phyloP scores from a whole-genome alignment of 1,284 basidiomycete genomes.

The Microstroma glucosiphilum region DNA sequence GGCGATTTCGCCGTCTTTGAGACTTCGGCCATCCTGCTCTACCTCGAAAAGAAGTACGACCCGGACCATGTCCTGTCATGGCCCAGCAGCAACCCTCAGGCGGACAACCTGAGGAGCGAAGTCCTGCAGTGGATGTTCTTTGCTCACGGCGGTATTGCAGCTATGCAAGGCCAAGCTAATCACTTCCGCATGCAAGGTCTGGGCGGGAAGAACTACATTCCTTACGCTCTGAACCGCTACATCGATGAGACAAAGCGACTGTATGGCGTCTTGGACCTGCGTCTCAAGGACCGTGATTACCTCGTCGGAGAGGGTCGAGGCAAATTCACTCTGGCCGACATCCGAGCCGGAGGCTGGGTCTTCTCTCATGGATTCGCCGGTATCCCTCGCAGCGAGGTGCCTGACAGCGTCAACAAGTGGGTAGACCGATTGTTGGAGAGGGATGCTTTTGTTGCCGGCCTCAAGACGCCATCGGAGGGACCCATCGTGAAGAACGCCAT shows the following conservation, averaged over 20 bases:
- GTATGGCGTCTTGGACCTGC: constrained; percentile 26
- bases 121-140: constrained; percentile 29
- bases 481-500: not conserved
- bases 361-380: constrained; percentile 3
- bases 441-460: not conserved
- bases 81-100: constrained; percentile 20
- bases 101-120: constrained; percentile 19
- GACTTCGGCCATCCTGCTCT: constrained; percentile 37
- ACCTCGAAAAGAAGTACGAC: constrained; percentile 38
- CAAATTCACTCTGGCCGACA: constrained; percentile 35
- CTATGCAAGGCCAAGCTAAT: constrained; percentile 37
- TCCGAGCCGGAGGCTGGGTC: constrained; percentile 27
- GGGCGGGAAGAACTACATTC: constrained; percentile 16
- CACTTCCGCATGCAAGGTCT: constrained; percentile 32
- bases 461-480: not conserved
- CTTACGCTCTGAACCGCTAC: constrained; percentile 33
- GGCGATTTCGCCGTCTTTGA: constrained; percentile 23
- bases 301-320: constrained; percentile 34
- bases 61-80: constrained; percentile 28
- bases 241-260: constrained; percentile 26
- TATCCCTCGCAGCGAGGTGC: constrained; percentile 4
- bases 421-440: not conserved
- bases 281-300: constrained; percentile 32
- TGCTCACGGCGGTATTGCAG: constrained; percentile 13
- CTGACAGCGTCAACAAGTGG: not conserved